Percentiles rank a stretch among this genome's conserved stretches.
Evolutionary conservation across 192 early-diverging fungal species (phyloP).

Genomic region (Coemansia sp.): DNA sequence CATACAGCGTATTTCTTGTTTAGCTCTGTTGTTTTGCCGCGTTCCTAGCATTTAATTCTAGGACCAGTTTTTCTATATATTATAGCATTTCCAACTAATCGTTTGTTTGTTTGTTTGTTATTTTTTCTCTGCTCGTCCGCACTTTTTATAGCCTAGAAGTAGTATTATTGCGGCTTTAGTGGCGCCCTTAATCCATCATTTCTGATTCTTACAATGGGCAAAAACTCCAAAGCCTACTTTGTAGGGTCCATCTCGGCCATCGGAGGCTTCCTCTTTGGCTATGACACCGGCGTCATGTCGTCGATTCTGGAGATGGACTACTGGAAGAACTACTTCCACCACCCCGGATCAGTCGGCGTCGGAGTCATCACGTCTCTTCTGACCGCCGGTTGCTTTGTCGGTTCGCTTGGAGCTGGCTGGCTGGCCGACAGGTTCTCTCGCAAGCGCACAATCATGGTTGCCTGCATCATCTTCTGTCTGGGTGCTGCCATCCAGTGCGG

Average conservation of each 20-base stretch:
- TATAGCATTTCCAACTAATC: not conserved
- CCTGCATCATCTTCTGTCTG: conserved; percentile 67
- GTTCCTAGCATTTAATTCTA: no score
- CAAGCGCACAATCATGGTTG: conserved; percentile 68
- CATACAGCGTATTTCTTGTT: no score
- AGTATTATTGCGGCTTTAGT: not conserved
- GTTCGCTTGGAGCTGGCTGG: conserved; percentile 67
- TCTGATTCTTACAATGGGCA: conserved; percentile 13
- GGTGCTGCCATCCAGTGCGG: conserved; percentile 76
- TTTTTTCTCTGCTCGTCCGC: no score
- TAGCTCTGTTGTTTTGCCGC: no score
- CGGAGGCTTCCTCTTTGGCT: conserved; percentile 73
- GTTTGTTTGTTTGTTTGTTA: no score
- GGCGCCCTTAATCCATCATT: not conserved
- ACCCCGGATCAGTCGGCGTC: conserved; percentile 56
- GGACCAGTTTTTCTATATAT: no score
- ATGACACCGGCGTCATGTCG: conserved; percentile 74
- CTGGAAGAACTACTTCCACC: conserved; percentile 62
- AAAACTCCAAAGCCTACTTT: conserved; percentile 23
- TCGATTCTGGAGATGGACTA: conserved; percentile 67
- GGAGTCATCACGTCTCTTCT: conserved; percentile 71
- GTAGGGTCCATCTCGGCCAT: conserved; percentile 60
- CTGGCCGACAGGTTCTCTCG: conserved; percentile 71
- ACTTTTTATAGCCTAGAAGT: not conserved
- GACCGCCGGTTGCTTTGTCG: conserved; percentile 74